Conservation (phyloP, 805 yeast species). For the Monosporozyma yasuniensis region DNA sequence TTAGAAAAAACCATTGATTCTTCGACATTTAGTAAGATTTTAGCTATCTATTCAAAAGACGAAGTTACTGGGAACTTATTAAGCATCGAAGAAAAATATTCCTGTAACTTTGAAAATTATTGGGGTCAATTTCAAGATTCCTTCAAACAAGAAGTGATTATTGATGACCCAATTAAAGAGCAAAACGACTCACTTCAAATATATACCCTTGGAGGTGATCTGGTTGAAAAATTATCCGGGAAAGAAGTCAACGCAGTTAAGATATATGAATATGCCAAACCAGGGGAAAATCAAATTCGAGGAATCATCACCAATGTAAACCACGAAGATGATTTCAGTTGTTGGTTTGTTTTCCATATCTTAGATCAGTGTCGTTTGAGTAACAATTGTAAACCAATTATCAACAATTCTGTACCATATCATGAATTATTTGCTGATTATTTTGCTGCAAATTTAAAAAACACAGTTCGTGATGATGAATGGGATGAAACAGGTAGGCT, state of each 20-base stretch:
- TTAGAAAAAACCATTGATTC: constrained; percentile 5
- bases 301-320: constrained; percentile 31
- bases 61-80: constrained; percentile 10
- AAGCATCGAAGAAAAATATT: constrained; percentile 30
- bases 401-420: constrained; percentile 8
- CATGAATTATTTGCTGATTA: constrained; percentile 32
- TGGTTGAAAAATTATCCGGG: constrained; percentile 16
- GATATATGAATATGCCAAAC: constrained; percentile 27
- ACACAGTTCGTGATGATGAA: constrained; percentile 38
- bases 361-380: constrained; percentile 30
- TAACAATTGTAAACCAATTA: constrained; percentile 13
- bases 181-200: constrained; percentile 10
- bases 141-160: constrained; percentile 4
- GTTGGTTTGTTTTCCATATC: constrained; percentile 34
- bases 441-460: constrained; percentile 41
- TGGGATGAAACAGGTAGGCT: constrained; percentile 42
- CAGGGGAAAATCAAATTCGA: constrained; percentile 29
- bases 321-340: constrained; percentile 25
- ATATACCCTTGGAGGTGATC: constrained; percentile 11
- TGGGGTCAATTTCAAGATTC: constrained; percentile 23
- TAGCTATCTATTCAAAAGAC: constrained; percentile 32
- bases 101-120: constrained; percentile 20
- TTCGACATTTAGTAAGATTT: constrained; percentile 34
- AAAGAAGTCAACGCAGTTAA: constrained; percentile 18
- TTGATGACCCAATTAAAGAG: constrained; percentile 5